Base-by-base conservation (phyloP, 2,329 filamentous ascomycete genomes). In the Colletotrichum australisinense region DNA sequence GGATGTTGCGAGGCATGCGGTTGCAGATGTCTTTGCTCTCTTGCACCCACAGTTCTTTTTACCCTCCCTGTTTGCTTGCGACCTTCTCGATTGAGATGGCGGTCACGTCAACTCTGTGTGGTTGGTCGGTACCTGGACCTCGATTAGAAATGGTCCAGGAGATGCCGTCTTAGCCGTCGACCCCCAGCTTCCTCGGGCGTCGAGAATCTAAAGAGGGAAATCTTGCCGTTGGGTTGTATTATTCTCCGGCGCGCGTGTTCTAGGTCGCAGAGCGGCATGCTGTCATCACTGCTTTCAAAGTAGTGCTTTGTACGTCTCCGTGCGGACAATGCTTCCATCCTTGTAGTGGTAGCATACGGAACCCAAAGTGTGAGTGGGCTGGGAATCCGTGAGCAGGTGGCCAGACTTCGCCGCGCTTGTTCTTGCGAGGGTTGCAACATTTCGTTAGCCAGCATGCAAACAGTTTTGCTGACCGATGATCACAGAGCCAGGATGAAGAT, bases 81-180 rank as follows among this genome's bases (percentile, higher is more conserved):
- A 74, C 72, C 72, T 74, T 74, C 72, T 72, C 19, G 38, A 67
- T 72, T 74, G 56, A 74, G 72, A 63, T 49, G 62, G 56, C 30
- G 68, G 62, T 56, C 35, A 57, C 62, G 30, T 72, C 46, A 35
- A 60, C 26, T 19, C 16, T 19, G 4, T 28, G 46, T 35, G 30
- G 42, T 42, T 58, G 32, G 62, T 35, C 52, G 59, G 59, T 59
- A 58, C 56, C 49, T 57, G 46, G 24, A 42, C 53, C 56, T 63
- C 22, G 35, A 67, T 63, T 35, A 49, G 67, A 49, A 63, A 24
- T 19, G 63, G 35, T 9, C 38, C 24, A 30, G 5, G 38, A 74
- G 57, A 63, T 74, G 72, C 72, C 68, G 72, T 59, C 30, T 42
- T 60, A 67, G 63, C 68, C 72, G 72, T 67, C 22, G 24, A 28